Percentiles rank a stretch among this genome's conserved stretches.
phyloP scores from a whole-genome alignment of 1,139 yeast species.

The Debaryomycetaceae sp. region DNA sequence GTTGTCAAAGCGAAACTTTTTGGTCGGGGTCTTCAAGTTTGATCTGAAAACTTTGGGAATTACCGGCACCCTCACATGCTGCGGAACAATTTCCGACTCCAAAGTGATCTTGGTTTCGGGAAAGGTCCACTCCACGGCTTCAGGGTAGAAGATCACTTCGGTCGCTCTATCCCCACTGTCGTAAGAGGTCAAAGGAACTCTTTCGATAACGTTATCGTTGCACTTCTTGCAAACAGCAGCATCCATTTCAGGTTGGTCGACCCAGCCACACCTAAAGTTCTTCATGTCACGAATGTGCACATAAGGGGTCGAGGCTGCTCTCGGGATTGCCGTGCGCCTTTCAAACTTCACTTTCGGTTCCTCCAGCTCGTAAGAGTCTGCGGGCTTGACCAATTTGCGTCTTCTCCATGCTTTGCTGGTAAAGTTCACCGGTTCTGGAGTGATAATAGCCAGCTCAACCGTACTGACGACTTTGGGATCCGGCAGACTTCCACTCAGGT shows the following conservation, averaged over 20 bases:
- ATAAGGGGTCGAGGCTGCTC: too few species aligned
- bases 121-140: background rate
- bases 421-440: too few species aligned
- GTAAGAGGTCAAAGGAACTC: background rate
- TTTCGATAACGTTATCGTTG: background rate
- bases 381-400: too few species aligned
- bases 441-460: too few species aligned
- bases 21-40: background rate
- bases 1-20: background rate
- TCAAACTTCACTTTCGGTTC: too few species aligned
- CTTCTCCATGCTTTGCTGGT: too few species aligned
- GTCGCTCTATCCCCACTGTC: background rate
- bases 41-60: background rate
- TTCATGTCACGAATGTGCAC: too few species aligned
- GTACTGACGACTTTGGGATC: too few species aligned
- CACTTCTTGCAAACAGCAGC: background rate
- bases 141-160: conserved; percentile 1
- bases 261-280: too few species aligned
- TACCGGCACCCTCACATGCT: background rate
- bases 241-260: background rate
- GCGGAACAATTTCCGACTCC: background rate
- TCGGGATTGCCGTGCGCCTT: too few species aligned
- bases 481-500: too few species aligned
- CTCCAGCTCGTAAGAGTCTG: too few species aligned
- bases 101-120: background rate